phyloP scores from a whole-genome alignment of 148 eudicot genomes.

The Camellia japonica region DNA sequence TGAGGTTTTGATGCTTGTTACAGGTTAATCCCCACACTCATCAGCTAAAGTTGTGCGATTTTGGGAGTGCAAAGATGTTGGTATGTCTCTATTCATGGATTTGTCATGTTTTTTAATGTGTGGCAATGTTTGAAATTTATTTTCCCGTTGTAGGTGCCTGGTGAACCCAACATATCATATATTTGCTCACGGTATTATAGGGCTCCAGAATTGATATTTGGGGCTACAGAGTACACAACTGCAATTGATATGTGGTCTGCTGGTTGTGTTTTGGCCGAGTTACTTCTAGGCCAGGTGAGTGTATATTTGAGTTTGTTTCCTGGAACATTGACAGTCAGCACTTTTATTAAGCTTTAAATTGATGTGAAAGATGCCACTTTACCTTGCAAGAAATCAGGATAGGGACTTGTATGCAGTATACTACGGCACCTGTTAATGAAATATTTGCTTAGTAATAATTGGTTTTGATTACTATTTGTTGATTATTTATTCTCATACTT shows the following conservation, averaged over 20 bases:
- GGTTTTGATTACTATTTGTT: background rate
- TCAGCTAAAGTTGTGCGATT: slow-evolving; percentile 87
- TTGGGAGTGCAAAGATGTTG: slow-evolving; percentile 97
- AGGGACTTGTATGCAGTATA: background rate
- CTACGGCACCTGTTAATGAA: background rate
- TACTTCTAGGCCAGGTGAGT: slow-evolving; percentile 75
- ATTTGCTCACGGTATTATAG: slow-evolving; percentile 89
- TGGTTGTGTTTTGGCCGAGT: slow-evolving; percentile 90
- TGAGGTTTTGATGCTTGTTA: slow-evolving; percentile 10
- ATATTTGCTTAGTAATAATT: background rate
- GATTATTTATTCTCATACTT: background rate
- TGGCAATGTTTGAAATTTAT: slow-evolving; percentile 14
- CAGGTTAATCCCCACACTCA: slow-evolving; percentile 93
- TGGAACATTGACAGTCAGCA: background rate
- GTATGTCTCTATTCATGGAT: slow-evolving; percentile 35
- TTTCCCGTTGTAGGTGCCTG: slow-evolving; percentile 54
- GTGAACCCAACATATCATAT: slow-evolving; percentile 89
- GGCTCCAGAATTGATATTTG: slow-evolving; percentile 90
- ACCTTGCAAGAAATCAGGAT: background rate
- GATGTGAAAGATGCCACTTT: background rate
- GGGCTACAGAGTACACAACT: slow-evolving; percentile 86
- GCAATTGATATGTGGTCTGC: slow-evolving; percentile 96
- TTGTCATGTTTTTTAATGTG: background rate
- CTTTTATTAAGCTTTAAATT: background rate
- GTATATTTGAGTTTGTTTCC: background rate